These are phyloP conservation scores for Rhodomyrtus psidioides DNA, from an alignment of 441 rosid genomes.

Conservation along the genomic window DNA sequence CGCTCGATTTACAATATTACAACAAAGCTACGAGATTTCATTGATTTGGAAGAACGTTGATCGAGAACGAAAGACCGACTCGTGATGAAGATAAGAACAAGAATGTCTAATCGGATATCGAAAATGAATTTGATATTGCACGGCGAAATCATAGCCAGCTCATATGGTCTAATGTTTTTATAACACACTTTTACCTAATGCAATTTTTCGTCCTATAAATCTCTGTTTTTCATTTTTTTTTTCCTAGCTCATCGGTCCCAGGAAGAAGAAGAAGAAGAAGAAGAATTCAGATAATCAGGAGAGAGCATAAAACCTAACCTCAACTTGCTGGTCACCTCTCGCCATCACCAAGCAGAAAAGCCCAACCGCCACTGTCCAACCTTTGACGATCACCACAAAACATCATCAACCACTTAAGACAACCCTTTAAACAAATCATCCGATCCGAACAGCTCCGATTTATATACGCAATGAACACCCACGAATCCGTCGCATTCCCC, in stretches of 20 bases:
- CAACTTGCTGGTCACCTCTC: background rate
- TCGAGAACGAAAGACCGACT: background rate
- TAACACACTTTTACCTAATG: background rate
- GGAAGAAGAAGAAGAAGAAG: too few species aligned
- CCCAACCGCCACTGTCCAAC: background rate
- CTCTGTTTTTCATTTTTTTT: background rate
- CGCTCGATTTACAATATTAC: background rate
- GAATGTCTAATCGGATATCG: background rate
- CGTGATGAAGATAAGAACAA: accelerated
- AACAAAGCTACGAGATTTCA: background rate
- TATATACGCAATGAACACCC: background rate
- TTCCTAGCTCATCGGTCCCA: background rate
- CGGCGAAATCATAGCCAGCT: background rate
- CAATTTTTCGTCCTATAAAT: background rate
- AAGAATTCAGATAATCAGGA: background rate
- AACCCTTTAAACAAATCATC: background rate
- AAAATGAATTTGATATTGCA: background rate
- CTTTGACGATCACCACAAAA: background rate
- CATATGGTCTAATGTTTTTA: background rate
- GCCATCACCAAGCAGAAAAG: background rate
- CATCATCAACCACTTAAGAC: background rate
- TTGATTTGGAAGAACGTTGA: background rate
- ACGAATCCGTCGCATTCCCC: background rate
- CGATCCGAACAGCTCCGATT: background rate
- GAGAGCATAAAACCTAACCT: background rate